Percentiles rank a stretch among this genome's conserved stretches.
Conservation (phyloP, 1,284 basidiomycete genomes). For the Mrakiaceae sp. region DNA sequence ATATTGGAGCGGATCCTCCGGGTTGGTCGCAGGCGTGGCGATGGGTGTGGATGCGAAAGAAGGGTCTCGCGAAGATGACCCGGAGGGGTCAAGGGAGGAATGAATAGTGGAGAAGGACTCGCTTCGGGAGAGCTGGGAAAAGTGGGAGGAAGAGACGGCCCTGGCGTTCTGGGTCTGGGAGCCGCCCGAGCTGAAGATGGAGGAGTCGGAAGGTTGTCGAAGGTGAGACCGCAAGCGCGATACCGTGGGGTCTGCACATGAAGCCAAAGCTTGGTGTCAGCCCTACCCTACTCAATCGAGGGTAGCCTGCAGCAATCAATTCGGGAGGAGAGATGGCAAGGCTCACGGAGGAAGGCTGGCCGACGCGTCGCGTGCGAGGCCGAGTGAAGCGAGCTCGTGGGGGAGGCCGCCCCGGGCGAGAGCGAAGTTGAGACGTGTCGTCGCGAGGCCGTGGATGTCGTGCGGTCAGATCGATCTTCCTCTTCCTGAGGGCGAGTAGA, state of each 20-base stretch:
- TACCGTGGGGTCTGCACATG: constrained; percentile 61
- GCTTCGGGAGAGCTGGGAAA: constrained; percentile 38
- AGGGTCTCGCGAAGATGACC: neutral
- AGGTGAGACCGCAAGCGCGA: constrained; percentile 61
- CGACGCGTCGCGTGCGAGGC: neutral
- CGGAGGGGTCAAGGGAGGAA: constrained; percentile 5
- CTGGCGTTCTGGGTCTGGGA: constrained; percentile 24
- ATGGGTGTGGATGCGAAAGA: neutral
- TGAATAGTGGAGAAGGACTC: constrained; percentile 26
- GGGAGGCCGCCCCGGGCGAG: constrained; percentile 22
- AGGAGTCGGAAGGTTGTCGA: constrained; percentile 41
- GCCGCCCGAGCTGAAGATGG: constrained; percentile 24
- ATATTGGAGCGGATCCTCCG: constrained; percentile 64
- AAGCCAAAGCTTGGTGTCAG: constrained; percentile 34
- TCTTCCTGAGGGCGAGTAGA: constrained; percentile 26
- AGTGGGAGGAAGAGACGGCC: constrained; percentile 50
- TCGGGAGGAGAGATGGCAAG: neutral
- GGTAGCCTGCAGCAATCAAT: neutral
- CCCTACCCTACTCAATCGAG: no score
- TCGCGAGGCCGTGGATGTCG: constrained; percentile 39
- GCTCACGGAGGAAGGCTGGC: constrained; percentile 20
- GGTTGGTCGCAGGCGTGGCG: neutral
- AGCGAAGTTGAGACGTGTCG: neutral
- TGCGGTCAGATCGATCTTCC: constrained; percentile 38
- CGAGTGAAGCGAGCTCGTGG: constrained; percentile 13